Percentiles rank a stretch among this genome's conserved stretches.
Evolutionary conservation across 2,329 filamentous ascomycete genomes (phyloP).

Genomic region (Hypoxylon sp.): DNA sequence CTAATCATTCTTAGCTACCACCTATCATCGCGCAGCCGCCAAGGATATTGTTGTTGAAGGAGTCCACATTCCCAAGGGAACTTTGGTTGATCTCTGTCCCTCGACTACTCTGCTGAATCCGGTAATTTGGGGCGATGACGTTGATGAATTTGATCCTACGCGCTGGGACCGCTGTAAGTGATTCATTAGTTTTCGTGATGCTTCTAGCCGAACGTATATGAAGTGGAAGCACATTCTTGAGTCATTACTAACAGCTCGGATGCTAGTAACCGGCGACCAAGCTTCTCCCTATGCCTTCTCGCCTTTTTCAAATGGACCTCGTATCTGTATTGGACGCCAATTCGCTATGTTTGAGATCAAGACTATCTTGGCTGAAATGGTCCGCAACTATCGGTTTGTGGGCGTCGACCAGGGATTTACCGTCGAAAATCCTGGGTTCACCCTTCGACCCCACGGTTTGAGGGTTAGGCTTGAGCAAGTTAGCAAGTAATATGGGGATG

Average conservation of each 20-base stretch:
- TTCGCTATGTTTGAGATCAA: slow-evolving; percentile 52
- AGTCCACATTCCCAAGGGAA: slow-evolving; percentile 48
- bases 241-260: not conserved
- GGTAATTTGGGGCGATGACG: slow-evolving; percentile 50
- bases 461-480: slow-evolving; percentile 22
- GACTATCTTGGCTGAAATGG: slow-evolving; percentile 46
- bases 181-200: not conserved
- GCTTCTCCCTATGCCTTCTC: slow-evolving; percentile 32
- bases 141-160: slow-evolving; percentile 43
- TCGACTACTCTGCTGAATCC: slow-evolving; percentile 44
- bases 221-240: not conserved
- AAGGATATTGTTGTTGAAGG: slow-evolving; percentile 47
- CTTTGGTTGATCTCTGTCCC: slow-evolving; percentile 45
- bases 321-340: slow-evolving; percentile 49
- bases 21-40: slow-evolving; percentile 32
- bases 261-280: slow-evolving; percentile 28
- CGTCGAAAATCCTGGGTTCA: slow-evolving; percentile 32
- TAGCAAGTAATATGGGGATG: slow-evolving; percentile 3
- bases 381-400: slow-evolving; percentile 36
- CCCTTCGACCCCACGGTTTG: slow-evolving; percentile 20
- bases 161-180: slow-evolving; percentile 44
- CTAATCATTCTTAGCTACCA: slow-evolving; percentile 23
- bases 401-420: slow-evolving; percentile 19
- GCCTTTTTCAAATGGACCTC: slow-evolving; percentile 49
- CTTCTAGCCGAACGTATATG: not conserved